phyloP scores from a whole-genome alignment of 1,284 basidiomycete genomes.

The Pholiota adiposa region DNA sequence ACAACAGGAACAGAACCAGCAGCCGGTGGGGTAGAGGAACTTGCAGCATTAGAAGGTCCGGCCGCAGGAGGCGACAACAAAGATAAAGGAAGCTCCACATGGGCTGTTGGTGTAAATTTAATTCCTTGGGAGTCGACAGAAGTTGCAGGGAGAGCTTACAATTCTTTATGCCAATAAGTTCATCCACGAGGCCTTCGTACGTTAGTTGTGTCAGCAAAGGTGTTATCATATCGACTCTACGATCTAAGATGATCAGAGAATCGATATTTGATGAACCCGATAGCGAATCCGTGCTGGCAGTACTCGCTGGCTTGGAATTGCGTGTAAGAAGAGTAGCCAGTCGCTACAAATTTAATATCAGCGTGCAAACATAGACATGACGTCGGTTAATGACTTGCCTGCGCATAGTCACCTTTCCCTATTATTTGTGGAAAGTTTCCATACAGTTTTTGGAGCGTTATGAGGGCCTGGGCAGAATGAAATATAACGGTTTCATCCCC shows the following conservation, averaged over 20 bases:
- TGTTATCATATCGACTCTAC: constrained; percentile 94
- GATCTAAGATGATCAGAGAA: constrained; percentile 88
- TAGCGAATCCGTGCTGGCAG: constrained; percentile 42
- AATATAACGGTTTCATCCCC: constrained; percentile 93
- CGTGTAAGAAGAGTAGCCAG: constrained; percentile 76
- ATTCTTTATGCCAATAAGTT: constrained; percentile 89
- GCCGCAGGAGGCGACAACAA: constrained; percentile 61
- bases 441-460: constrained; percentile 85
- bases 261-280: constrained; percentile 72
- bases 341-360: constrained; percentile 52
- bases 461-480: constrained; percentile 86
- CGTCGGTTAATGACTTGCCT: constrained; percentile 52
- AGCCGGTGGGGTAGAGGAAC: constrained; percentile 45
- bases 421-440: constrained; percentile 92
- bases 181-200: constrained; percentile 97
- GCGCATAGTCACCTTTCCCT: constrained; percentile 92
- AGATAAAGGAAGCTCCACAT: constrained; percentile 88
- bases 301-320: constrained; percentile 41
- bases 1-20: constrained; percentile 38
- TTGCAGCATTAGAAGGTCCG: constrained; percentile 38
- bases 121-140: constrained; percentile 3
- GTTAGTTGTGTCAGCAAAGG: constrained; percentile 96
- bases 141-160: constrained; percentile 51
- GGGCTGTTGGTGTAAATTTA: constrained; percentile 53
- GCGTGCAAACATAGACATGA: constrained; percentile 3